Evolutionary conservation across 164 flowering plant species (phyloP), one percentile per base, ranked within the genome.

Genomic region (Magnolia officinalis): DNA sequence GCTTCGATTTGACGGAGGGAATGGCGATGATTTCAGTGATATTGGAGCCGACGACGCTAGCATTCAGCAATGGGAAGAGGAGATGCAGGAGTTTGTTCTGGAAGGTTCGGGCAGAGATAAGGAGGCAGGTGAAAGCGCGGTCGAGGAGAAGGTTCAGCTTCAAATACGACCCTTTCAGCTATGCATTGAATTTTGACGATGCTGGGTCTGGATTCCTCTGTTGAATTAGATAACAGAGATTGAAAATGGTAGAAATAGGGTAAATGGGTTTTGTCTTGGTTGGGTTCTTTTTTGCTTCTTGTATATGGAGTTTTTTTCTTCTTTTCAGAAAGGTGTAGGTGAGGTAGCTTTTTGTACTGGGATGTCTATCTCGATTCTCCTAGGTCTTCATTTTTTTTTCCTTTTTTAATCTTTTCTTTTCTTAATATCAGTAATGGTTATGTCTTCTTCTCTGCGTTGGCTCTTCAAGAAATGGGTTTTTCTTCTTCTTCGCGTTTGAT

Each of bases 131-230:
- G 37, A 87, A 86, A 84, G 83, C 72, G 14, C 76, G 82, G 29
- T 69, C 78, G 63, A 87, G 80, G 71, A 70, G 78, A 61, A 84
- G 80, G 75, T 50, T 82, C 58, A 89, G 76, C 65, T 90, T 90
- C 79, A 91, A 87, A 73, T 91, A 93, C 77, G 96, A 93, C 83
- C 94, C 98, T 76, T 86, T 85, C 1, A 93, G 97, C 71, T 93
- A 93, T 78, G 92, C 97, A 23, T 86, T 91, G 10, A 90, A 93
- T 71, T 92, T 93, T 76, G 98, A 93, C 72, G 94, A 92, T 80
- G 91, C 93, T 2, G 74, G 37, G 18, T 72, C 74, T 19, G 55
- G 58, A n/a, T 50, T 70, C 26, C 24, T 70, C 49, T n/a, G 55
- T 70, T 70, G 59, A 70, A 14, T 69, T 26, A 21, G 13, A 29